Evolutionary conservation across 768 basidiomycete species (phyloP).

Genomic region (Termitomyces sp.): DNA sequence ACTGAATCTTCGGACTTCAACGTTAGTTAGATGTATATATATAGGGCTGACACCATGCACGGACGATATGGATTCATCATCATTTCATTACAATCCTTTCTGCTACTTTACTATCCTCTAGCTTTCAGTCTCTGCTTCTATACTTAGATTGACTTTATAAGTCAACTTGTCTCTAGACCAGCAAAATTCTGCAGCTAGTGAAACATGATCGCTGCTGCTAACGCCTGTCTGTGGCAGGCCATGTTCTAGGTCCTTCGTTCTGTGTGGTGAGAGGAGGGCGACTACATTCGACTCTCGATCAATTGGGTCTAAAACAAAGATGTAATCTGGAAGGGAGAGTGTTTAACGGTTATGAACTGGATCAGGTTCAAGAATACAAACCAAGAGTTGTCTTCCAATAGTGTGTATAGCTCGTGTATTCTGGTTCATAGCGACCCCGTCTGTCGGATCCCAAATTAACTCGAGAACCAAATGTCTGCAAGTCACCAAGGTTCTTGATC

Average conservation of each 20-base stretch:
- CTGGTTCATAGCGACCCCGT: constrained; percentile 67
- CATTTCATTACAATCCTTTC: constrained; percentile 15
- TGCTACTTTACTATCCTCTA: constrained; percentile 5
- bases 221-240: constrained; percentile 81
- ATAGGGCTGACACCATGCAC: constrained; percentile 1
- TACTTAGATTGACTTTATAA: constrained; percentile 16
- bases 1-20: constrained; percentile 7
- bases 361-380: constrained; percentile 24
- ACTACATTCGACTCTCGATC: constrained; percentile 33
- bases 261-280: constrained; percentile 62
- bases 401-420: constrained; percentile 87
- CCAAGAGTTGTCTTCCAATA: constrained; percentile 84
- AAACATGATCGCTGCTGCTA: constrained; percentile 86
- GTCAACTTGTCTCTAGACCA: constrained; percentile 22
- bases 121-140: constrained; percentile 13
- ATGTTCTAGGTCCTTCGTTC: constrained; percentile 50
- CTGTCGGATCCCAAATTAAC: constrained; percentile 33
- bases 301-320: constrained; percentile 66
- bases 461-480: constrained; percentile 51
- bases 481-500: background rate
- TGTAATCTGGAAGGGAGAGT: constrained; percentile 65
- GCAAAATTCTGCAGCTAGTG: constrained; percentile 64
- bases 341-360: background rate
- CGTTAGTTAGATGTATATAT: constrained; percentile 13
- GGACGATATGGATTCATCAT: constrained; percentile 11